These are phyloP conservation scores for Colletotrichum falcatum DNA, from an alignment of 2,329 filamentous ascomycete species.

Conservation along the genomic window DNA sequence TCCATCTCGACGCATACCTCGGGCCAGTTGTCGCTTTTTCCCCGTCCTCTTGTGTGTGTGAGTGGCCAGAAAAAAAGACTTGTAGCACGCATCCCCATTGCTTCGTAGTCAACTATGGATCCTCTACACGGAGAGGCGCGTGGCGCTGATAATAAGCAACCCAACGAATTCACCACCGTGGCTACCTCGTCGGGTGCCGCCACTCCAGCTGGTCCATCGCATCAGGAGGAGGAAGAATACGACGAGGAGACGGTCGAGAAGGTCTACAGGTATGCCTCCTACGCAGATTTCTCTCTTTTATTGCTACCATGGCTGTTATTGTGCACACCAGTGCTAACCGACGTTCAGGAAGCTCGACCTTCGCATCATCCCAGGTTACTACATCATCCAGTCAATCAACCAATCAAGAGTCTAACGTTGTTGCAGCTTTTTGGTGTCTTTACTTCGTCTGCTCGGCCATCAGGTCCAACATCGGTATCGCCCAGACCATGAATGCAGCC, in stretches of 20 bases:
- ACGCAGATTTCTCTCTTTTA: not conserved
- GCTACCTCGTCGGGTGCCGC: constrained; percentile 14
- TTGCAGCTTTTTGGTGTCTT: constrained; percentile 85
- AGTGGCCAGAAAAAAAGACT: constrained; percentile 58
- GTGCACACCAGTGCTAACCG: constrained; percentile 1
- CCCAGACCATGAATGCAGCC: constrained; percentile 90
- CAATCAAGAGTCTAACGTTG: not conserved
- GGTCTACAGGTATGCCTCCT: constrained; percentile 59
- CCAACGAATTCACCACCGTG: constrained; percentile 32
- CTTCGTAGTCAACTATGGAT: constrained; percentile 63
- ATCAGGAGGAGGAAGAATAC: constrained; percentile 53
- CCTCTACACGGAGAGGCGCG: constrained; percentile 47
- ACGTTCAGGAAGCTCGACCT: constrained; percentile 63
- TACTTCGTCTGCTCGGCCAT: constrained; percentile 96
- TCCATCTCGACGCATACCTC: constrained; percentile 4
- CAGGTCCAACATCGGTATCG: constrained; percentile 89
- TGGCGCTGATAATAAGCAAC: constrained; percentile 49
- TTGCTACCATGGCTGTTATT: not conserved
- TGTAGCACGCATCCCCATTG: constrained; percentile 65
- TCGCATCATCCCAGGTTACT: constrained; percentile 68
- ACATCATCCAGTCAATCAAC: not conserved
- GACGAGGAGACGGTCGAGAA: constrained; percentile 64
- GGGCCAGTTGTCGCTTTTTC: not conserved
- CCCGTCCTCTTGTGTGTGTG: not conserved
- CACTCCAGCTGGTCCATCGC: constrained; percentile 27